Conservation (phyloP, 2,329 filamentous ascomycete genomes). For the Aspergillus floridensis region DNA sequence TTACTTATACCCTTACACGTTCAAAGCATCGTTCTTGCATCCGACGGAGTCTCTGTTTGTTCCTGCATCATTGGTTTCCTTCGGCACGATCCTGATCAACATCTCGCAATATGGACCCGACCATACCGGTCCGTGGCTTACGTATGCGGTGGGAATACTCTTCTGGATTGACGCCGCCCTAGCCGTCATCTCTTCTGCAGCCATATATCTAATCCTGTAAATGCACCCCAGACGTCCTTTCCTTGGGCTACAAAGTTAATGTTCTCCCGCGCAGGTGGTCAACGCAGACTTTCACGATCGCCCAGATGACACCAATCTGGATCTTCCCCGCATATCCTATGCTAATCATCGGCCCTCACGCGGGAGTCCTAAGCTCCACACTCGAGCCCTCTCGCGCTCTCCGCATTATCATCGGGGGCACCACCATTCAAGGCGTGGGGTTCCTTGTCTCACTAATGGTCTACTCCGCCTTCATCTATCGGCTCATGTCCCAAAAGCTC, state of each 20-base stretch:
- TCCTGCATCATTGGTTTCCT: conserved; percentile 65
- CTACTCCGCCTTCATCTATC: conserved; percentile 78
- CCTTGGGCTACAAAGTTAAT: conserved; percentile 10
- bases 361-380: conserved; percentile 55
- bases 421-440: conserved; percentile 62
- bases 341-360: conserved; percentile 72
- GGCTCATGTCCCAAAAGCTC: conserved; percentile 83
- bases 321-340: conserved; percentile 83
- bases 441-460: conserved; percentile 72
- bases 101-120: conserved; percentile 71
- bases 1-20: conserved; percentile 65
- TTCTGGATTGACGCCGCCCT: conserved; percentile 73
- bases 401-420: conserved; percentile 58
- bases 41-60: conserved; percentile 77
- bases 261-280: conserved; percentile 51
- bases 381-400: conserved; percentile 47
- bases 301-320: conserved; percentile 84
- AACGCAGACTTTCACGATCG: conserved; percentile 67
- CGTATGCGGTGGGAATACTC: conserved; percentile 59
- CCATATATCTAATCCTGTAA: conserved; percentile 72
- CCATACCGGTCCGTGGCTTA: conserved; percentile 62
- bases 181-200: conserved; percentile 65
- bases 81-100: conserved; percentile 75
- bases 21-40: conserved; percentile 69
- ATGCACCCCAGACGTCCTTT: conserved; percentile 8